A percentile compares a stretch with the other conserved stretches of the same genome.
phyloP scores from a whole-genome alignment of 148 eudicot species.

The Fallopia convolvulus region DNA sequence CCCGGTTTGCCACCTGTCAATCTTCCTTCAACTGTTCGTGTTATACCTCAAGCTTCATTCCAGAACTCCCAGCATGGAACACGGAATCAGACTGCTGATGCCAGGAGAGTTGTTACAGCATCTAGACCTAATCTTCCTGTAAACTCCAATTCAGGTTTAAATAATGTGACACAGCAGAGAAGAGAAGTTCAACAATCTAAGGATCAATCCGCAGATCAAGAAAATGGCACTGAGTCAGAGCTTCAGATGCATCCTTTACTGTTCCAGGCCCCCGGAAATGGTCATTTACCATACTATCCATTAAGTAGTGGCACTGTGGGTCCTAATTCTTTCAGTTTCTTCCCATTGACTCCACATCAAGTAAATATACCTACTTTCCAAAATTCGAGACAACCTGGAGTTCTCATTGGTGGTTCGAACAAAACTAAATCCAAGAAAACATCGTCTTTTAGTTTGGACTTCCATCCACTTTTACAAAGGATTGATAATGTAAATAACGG shows the following conservation, averaged over 20 bases:
- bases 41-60: conserved; percentile 72
- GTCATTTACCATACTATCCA: conserved; percentile 44
- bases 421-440: conserved; percentile 20
- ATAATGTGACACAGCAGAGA: conserved; percentile 18
- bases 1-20: conserved; percentile 96
- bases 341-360: conserved; percentile 50
- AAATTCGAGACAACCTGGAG: conserved; percentile 22
- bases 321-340: conserved; percentile 63
- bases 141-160: conserved; percentile 20
- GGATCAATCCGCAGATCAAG: conserved; percentile 25
- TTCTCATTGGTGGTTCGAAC: conserved; percentile 21
- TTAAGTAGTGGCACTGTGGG: conserved; percentile 29
- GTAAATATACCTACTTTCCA: conserved; percentile 36
- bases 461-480: conserved; percentile 87
- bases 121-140: conserved; percentile 14
- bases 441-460: conserved; percentile 47
- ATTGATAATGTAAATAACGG: conserved; percentile 23
- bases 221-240: conserved; percentile 36
- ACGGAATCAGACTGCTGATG: conserved; percentile 20
- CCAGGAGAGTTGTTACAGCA: conserved; percentile 23
- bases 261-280: conserved; percentile 59
- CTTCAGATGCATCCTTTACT: conserved; percentile 89
- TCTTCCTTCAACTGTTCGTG: conserved; percentile 87
- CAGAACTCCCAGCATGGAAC: conserved; percentile 43
- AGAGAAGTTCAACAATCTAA: conserved; percentile 20